Base-by-base conservation (phyloP, 768 basidiomycete species). In the Candolleomyces eurysporus region DNA sequence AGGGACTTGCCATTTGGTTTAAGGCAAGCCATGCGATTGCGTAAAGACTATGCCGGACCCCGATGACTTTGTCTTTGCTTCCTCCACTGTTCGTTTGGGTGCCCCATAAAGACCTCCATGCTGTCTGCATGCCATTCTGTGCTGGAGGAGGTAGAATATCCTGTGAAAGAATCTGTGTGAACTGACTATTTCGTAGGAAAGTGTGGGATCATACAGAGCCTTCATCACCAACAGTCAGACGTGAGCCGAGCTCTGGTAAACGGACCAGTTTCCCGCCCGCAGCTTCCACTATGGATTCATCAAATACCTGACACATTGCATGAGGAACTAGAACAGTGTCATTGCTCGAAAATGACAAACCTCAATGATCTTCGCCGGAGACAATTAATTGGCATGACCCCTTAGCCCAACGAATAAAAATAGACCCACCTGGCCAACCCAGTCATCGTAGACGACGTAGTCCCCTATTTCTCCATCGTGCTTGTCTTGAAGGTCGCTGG, bases 11-110 rank as follows among this genome's bases (percentile, higher is more conserved):
- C 57, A 84, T 82, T 78, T 96, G 94, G 63, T 93, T 94, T 57
- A 96, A 76, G 19, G 92, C 94, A 5, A 94, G 79, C 94, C 94
- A 96, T 52, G 87, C 83, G 50, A 96, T 77, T 14, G 90, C 91
- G 63, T 94, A 83, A 45, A 90, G 88, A 16, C 85, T 90, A 61
- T 92, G 92, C 63, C 82, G 85, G 30, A 94, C 82, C 22, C 83
- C 81, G 40, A 94, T 77, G 31, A 94, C 88, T 1, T 85, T 87
- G 61, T 91, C 90, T 14, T 68, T 69, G 43, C 78, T 43, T 19
- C 54, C 79, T 75, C 52, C 76, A 72, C 63, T 73, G 76, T 60
- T 78, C 73, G 40, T 8, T 52, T 39, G 61, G 26, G 48, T n/a
- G 32, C 61, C 61, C 22, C 80, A 49, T 84, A 75, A 64, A 75